Evolutionary conservation across 768 basidiomycete genomes (phyloP).

Genomic region (Cyathus striatus): DNA sequence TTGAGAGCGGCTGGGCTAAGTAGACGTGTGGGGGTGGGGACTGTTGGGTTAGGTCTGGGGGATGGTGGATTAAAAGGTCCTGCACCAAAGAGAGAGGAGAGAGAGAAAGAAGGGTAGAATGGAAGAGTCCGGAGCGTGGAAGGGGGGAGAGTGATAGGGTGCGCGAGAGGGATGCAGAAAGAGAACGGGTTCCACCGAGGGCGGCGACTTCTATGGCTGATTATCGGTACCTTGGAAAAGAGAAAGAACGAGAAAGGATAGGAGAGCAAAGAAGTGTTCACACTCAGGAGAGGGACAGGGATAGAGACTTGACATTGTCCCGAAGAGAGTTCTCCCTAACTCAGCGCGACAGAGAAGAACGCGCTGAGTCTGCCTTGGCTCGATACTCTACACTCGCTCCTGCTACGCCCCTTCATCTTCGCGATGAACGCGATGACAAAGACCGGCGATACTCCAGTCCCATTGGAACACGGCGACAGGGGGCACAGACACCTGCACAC

Average conservation of each 20-base stretch:
- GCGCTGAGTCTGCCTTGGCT: constrained; percentile 15
- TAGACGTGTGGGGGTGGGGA: constrained; percentile 30
- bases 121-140: constrained; percentile 6
- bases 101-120: constrained; percentile 2
- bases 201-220: constrained; percentile 56
- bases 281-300: constrained; percentile 17
- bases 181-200: constrained; percentile 20
- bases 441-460: constrained; percentile 22
- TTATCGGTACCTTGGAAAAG: constrained; percentile 27
- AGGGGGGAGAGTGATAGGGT: background rate
- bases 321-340: background rate
- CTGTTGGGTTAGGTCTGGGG: constrained; percentile 8
- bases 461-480: constrained; percentile 14
- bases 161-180: background rate
- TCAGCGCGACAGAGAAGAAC: constrained; percentile 11
- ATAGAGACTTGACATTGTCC: constrained; percentile 8
- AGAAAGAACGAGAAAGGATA: constrained; percentile 15
- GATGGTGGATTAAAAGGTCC: constrained; percentile 3
- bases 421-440: constrained; percentile 4
- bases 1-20: constrained; percentile 64
- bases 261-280: constrained; percentile 38
- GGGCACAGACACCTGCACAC: constrained; percentile 5
- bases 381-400: constrained; percentile 7
- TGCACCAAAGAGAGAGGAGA: background rate
- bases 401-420: constrained; percentile 5